phyloP scores from a whole-genome alignment of 768 basidiomycete genomes.

The Albatrellus ellisii region DNA sequence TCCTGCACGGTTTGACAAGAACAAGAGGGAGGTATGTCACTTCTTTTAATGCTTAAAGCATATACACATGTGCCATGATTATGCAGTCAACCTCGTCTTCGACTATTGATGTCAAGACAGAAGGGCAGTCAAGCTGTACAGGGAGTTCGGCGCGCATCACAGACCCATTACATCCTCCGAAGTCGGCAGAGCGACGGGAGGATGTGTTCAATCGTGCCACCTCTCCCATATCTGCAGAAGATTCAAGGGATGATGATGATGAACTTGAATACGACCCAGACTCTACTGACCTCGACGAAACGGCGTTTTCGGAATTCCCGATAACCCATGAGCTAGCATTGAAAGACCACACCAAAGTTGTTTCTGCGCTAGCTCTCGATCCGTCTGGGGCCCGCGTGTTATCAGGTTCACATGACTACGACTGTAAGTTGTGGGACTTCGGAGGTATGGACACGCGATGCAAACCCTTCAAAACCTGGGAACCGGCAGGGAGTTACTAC shows the following conservation, averaged over 20 bases:
- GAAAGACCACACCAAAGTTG: constrained; percentile 93
- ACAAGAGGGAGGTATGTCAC: constrained; percentile 36
- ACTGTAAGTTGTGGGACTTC: constrained; percentile 98
- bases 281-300: constrained; percentile 30
- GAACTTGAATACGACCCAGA: constrained; percentile 24
- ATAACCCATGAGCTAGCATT: constrained; percentile 82
- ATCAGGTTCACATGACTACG: constrained; percentile 94
- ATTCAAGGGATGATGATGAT: constrained; percentile 6
- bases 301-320: constrained; percentile 56
- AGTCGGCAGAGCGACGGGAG: too few species aligned
- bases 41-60: too few species aligned
- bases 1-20: constrained; percentile 69
- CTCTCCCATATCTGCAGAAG: constrained; percentile 6
- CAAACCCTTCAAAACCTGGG: constrained; percentile 95
- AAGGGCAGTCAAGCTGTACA: too few species aligned
- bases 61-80: too few species aligned
- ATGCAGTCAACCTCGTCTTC: too few species aligned
- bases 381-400: constrained; percentile 87
- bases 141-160: too few species aligned
- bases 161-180: too few species aligned
- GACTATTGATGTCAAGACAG: too few species aligned
- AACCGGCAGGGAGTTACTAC: constrained; percentile 87
- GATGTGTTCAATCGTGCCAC: background rate
- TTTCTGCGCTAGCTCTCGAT: constrained; percentile 86
- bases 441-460: constrained; percentile 88